phyloP scores from a whole-genome alignment of 495 filamentous ascomycete species.

The Terfezia claveryi region DNA sequence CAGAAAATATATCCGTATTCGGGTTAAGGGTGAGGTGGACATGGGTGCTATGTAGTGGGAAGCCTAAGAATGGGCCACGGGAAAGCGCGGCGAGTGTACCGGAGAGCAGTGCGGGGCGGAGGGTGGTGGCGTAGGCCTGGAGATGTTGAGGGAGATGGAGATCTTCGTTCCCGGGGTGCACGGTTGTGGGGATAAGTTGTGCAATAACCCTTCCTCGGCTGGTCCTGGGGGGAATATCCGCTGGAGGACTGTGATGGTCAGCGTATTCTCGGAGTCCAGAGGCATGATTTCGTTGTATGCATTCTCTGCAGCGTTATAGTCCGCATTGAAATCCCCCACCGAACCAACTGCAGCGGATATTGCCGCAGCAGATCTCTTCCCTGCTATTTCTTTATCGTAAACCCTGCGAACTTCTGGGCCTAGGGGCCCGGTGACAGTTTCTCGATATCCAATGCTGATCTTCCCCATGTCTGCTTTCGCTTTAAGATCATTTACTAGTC shows the following conservation, averaged over 20 bases:
- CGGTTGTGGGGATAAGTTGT: constrained; percentile 3
- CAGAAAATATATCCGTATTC: constrained; percentile 35
- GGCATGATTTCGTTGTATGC: constrained; percentile 3
- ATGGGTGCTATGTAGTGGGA: constrained; percentile 48
- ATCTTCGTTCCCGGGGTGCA: constrained; percentile 12
- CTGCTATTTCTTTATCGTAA: constrained; percentile 60
- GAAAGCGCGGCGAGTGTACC: constrained; percentile 69
- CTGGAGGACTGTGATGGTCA: constrained; percentile 30
- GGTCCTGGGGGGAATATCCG: constrained; percentile 7
- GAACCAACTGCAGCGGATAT: constrained; percentile 49
- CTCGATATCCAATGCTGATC: constrained; percentile 88
- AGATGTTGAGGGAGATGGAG: constrained; percentile 35
- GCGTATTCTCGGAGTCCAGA: constrained; percentile 30
- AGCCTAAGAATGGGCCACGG: constrained; percentile 54
- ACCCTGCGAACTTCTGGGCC: constrained; percentile 33
- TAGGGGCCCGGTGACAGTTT: constrained; percentile 34
- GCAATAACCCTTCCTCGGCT: constrained; percentile 4
- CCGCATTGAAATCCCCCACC: constrained; percentile 23
- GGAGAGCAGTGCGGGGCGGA: constrained; percentile 47
- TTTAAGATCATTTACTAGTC: constrained; percentile 72
- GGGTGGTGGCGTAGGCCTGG: constrained; percentile 23
- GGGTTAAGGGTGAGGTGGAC: constrained; percentile 49
- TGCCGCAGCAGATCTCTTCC: constrained; percentile 53
- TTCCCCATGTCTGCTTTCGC: constrained; percentile 75
- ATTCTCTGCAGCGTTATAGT: not conserved